Conservation (phyloP, 202 grass and related monocot species). For the Tripidium arundinaceum region DNA sequence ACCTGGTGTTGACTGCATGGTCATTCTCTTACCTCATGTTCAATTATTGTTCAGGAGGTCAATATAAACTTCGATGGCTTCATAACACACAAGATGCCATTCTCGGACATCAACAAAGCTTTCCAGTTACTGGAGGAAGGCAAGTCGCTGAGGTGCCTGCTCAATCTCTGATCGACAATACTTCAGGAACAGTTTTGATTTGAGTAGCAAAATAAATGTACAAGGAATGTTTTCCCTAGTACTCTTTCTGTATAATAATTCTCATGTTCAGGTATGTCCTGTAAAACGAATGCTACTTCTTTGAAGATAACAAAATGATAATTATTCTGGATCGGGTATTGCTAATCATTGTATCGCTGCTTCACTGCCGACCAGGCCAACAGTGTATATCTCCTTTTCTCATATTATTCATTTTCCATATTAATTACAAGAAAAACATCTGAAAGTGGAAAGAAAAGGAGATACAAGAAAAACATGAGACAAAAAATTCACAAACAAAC, state of each 20-base stretch:
- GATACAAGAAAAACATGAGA: too few species aligned
- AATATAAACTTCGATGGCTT: constrained; percentile 83
- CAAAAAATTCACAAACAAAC: too few species aligned
- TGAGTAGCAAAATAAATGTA: background rate
- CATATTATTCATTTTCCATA: too few species aligned
- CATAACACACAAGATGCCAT: constrained; percentile 86
- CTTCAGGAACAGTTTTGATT: background rate
- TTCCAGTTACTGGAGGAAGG: constrained; percentile 67
- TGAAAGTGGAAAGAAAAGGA: too few species aligned
- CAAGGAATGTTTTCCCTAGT: background rate
- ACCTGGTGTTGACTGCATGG: background rate
- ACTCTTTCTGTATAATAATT: background rate
- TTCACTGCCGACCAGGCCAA: too few species aligned
- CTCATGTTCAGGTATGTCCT: background rate
- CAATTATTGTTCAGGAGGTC: constrained; percentile 49
- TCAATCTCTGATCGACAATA: constrained; percentile 39
- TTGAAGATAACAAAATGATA: background rate
- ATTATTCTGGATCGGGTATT: background rate
- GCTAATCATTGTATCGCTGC: too few species aligned
- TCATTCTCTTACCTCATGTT: background rate
- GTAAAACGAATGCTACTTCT: background rate
- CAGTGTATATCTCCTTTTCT: too few species aligned
- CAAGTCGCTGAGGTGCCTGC: constrained; percentile 73
- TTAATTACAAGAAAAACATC: too few species aligned
- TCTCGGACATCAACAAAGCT: constrained; percentile 74